Evolutionary conservation across 139 green algal species (phyloP).

Genomic region (Volvox africanus): DNA sequence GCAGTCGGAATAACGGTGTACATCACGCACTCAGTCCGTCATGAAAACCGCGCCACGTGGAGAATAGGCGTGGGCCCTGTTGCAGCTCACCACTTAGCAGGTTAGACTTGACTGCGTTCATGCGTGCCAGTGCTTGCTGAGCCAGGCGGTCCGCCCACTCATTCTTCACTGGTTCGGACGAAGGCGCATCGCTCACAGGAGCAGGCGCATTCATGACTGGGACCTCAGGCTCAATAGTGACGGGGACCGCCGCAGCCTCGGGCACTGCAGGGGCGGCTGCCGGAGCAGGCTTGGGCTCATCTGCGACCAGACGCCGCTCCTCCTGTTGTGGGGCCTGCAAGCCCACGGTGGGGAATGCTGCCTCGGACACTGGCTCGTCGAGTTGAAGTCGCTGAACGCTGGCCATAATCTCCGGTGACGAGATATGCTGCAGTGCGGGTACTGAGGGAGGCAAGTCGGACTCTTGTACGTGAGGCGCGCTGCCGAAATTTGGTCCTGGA

Average conservation of each 20-base stretch:
- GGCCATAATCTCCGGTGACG: neutral
- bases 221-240: neutral
- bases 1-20: too few relatives aligned
- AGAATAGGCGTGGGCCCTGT: neutral
- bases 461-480: neutral
- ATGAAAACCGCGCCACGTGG: too few relatives aligned
- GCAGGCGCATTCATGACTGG: neutral
- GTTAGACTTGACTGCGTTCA: slow-evolving; percentile 45
- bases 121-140: slow-evolving; percentile 39
- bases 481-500: neutral
- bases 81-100: neutral
- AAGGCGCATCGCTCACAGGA: neutral
- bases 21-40: too few relatives aligned
- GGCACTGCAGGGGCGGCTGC: neutral
- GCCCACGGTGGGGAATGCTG: neutral
- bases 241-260: neutral
- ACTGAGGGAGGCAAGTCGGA: neutral
- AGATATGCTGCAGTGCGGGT: neutral
- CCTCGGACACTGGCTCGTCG: neutral
- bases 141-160: slow-evolving; percentile 45
- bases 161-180: slow-evolving; percentile 42
- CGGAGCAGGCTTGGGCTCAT: neutral
- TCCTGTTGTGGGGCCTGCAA: neutral
- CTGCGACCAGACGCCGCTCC: neutral
- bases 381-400: neutral